phyloP scores from a whole-genome alignment of 768 basidiomycete genomes.

The Daedaleopsis sinensis region DNA sequence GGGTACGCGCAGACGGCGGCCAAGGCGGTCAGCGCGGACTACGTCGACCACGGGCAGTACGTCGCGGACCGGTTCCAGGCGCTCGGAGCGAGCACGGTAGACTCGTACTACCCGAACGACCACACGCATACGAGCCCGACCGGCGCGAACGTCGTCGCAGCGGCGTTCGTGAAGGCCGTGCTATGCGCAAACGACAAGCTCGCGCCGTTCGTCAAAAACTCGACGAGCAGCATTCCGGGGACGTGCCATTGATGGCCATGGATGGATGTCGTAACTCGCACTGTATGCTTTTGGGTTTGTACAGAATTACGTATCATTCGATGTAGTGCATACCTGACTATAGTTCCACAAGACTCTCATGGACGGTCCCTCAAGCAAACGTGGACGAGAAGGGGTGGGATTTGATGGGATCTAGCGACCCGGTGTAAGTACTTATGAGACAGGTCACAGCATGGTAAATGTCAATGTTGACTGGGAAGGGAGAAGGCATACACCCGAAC shows the following conservation, averaged over 20 bases:
- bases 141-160: constrained; percentile 50
- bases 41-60: constrained; percentile 51
- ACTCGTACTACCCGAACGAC: constrained; percentile 47
- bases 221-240: constrained; percentile 5
- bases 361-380: too few relatives aligned
- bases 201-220: constrained; percentile 9
- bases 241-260: neutral
- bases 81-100: constrained; percentile 41
- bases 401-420: too few relatives aligned
- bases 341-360: too few relatives aligned
- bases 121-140: constrained; percentile 46
- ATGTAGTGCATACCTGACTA: too few relatives aligned
- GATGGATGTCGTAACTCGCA: neutral
- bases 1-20: constrained; percentile 45
- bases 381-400: too few relatives aligned
- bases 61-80: constrained; percentile 45
- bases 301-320: too few relatives aligned
- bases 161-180: constrained; percentile 50
- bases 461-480: too few relatives aligned
- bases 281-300: too few relatives aligned
- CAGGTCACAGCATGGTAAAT: too few relatives aligned
- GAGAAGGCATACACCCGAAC: too few relatives aligned
- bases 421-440: too few relatives aligned
- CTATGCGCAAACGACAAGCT: constrained; percentile 34
- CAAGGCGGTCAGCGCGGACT: constrained; percentile 40